Evolutionary conservation across 345 rosid genomes (phyloP).

Genomic region (Schrenkiella parvula): DNA sequence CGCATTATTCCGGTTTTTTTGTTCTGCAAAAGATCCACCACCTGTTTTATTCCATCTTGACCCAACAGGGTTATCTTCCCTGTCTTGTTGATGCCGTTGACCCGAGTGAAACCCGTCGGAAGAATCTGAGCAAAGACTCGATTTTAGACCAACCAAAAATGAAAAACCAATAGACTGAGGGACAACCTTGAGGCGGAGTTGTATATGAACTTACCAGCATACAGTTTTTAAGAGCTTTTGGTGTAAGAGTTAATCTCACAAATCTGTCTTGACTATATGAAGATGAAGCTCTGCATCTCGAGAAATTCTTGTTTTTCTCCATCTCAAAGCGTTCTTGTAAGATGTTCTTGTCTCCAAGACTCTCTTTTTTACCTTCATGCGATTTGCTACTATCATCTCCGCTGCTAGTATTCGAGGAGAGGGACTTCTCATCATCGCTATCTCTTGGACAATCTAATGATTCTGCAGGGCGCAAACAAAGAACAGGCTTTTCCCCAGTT

Average conservation of each 20-base stretch:
- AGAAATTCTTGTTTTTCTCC: not conserved
- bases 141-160: not conserved
- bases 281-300: slow-evolving; percentile 9
- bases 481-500: not conserved
- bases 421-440: not conserved
- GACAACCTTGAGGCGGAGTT: not conserved
- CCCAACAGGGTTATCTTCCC: slow-evolving; percentile 13
- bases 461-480: not conserved
- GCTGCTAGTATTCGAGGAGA: not conserved
- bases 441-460: not conserved
- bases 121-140: slow-evolving; percentile 4
- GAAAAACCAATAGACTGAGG: not conserved
- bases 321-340: not conserved
- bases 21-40: not conserved
- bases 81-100: slow-evolving; percentile 11
- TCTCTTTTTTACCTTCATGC: slow-evolving; percentile 4
- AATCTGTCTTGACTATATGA: slow-evolving; percentile 6
- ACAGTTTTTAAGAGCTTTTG: not conserved
- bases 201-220: slow-evolving; percentile 1
- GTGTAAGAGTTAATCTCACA: slow-evolving; percentile 25
- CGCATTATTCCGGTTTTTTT: not conserved
- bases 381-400: not conserved
- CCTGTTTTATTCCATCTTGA: slow-evolving; percentile 11
- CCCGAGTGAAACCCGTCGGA: slow-evolving; percentile 12
- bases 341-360: not conserved